Evolutionary conservation across 2,329 filamentous ascomycete genomes (phyloP).

Genomic region (Magnaporthales sp.): DNA sequence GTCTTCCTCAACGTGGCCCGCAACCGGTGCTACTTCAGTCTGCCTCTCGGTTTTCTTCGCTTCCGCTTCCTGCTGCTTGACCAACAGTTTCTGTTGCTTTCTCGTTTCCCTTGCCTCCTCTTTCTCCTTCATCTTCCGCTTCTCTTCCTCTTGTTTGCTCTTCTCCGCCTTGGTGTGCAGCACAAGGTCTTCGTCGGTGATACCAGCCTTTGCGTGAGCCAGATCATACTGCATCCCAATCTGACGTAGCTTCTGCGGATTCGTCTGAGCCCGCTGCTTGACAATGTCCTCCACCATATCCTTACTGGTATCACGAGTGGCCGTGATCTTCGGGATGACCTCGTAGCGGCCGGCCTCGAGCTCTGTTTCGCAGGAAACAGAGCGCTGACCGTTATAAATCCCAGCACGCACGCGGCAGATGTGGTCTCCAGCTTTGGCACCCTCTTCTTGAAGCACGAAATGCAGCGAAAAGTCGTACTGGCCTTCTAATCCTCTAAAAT

Average conservation of each 20-base stretch:
- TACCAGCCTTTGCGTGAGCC: slow-evolving; percentile 34
- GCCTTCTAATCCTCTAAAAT: slow-evolving; percentile 34
- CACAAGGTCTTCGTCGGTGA: slow-evolving; percentile 10
- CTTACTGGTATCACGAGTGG: slow-evolving; percentile 31
- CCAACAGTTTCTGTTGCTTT: slow-evolving; percentile 10
- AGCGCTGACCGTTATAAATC: slow-evolving; percentile 42
- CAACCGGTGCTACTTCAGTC: slow-evolving; percentile 16
- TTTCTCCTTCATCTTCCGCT: slow-evolving; percentile 13
- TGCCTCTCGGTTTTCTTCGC: slow-evolving; percentile 17
- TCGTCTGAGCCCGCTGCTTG: slow-evolving; percentile 29
- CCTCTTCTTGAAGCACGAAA: slow-evolving; percentile 30
- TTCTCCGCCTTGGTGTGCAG: slow-evolving; percentile 6
- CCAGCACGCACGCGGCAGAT: slow-evolving; percentile 24
- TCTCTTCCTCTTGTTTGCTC: slow-evolving; percentile 5
- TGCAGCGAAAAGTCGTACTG: slow-evolving; percentile 33
- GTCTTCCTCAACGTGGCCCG: slow-evolving; percentile 9
- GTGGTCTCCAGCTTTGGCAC: slow-evolving; percentile 17
- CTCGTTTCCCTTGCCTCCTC: slow-evolving; percentile 18
- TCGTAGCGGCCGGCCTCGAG: slow-evolving; percentile 61
- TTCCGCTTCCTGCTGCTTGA: slow-evolving; percentile 13
- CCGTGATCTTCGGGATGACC: slow-evolving; percentile 60
- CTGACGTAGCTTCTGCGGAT: slow-evolving; percentile 56
- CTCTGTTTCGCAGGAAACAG: slow-evolving; percentile 62
- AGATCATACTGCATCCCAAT: slow-evolving; percentile 53
- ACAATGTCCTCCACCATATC: slow-evolving; percentile 52